Evolutionary conservation across 805 yeast species (phyloP).

Genomic region (Wickerhamiella occidentalis): DNA sequence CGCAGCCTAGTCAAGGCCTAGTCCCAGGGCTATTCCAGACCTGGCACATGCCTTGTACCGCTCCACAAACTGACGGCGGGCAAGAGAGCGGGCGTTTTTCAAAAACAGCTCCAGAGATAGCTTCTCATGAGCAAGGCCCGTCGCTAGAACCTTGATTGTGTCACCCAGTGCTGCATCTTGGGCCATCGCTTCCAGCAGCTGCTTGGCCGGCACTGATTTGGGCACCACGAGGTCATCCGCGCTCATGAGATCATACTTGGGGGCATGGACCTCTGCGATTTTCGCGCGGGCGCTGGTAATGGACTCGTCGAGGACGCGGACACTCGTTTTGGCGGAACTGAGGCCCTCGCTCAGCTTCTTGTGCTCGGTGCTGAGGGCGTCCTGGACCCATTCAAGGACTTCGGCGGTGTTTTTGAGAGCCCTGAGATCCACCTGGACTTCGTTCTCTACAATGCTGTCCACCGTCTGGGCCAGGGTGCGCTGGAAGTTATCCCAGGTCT

Average conservation of each 20-base stretch:
- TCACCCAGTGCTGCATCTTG: slow-evolving; percentile 65
- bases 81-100: slow-evolving; percentile 40
- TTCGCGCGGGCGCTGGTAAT: slow-evolving; percentile 26
- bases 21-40: too few relatives aligned
- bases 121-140: slow-evolving; percentile 40
- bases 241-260: slow-evolving; percentile 20
- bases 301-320: slow-evolving; percentile 24
- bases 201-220: slow-evolving; percentile 44
- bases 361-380: slow-evolving; percentile 30
- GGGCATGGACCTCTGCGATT: slow-evolving; percentile 1
- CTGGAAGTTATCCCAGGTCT: slow-evolving; percentile 27
- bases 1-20: too few relatives aligned
- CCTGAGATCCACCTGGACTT: slow-evolving; percentile 21
- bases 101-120: slow-evolving; percentile 35
- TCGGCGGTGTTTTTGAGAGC: slow-evolving; percentile 28
- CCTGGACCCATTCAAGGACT: slow-evolving; percentile 29
- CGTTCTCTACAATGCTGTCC: slow-evolving; percentile 21
- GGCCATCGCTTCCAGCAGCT: slow-evolving; percentile 50
- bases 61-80: slow-evolving; percentile 51
- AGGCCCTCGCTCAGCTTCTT: slow-evolving; percentile 23
- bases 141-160: slow-evolving; percentile 45
- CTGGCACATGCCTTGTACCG: slow-evolving; percentile 25
- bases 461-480: slow-evolving; percentile 21
- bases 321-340: slow-evolving; percentile 25
- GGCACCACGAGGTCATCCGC: slow-evolving; percentile 38